Conservation (phyloP, 2,329 filamentous ascomycete genomes). For the Polytolypa hystricis region DNA sequence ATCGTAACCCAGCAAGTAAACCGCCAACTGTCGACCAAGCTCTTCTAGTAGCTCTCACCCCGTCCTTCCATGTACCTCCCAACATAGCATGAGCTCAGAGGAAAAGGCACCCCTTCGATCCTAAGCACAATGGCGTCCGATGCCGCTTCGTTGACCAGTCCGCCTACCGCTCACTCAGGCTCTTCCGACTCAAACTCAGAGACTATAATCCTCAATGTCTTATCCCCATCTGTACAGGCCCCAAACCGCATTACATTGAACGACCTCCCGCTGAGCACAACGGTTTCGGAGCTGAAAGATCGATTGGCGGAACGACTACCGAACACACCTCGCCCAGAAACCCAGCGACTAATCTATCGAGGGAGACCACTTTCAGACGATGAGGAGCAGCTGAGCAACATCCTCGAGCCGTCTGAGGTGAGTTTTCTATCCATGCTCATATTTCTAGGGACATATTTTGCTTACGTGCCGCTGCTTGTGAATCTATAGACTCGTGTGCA, state of each 20-base stretch:
- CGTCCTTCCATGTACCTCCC: no score
- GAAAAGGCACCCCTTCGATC: no score
- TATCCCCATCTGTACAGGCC: constrained; percentile 31
- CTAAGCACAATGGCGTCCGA: constrained; percentile 4
- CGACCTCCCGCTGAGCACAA: constrained; percentile 29
- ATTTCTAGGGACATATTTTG: not conserved
- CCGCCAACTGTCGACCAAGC: no score
- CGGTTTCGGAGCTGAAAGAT: constrained; percentile 42
- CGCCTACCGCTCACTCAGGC: not conserved
- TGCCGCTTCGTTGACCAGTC: not conserved
- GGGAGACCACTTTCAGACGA: constrained; percentile 43
- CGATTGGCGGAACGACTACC: constrained; percentile 41
- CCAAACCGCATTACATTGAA: constrained; percentile 28
- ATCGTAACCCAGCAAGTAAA: no score
- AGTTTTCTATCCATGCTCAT: constrained; percentile 15
- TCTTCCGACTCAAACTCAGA: constrained; percentile 4
- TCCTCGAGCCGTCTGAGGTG: constrained; percentile 43
- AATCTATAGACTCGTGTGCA: constrained; percentile 6
- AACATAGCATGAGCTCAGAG: no score
- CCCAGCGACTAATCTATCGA: constrained; percentile 48
- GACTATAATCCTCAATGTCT: constrained; percentile 26
- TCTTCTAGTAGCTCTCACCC: no score
- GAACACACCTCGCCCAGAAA: constrained; percentile 31
- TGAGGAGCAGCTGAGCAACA: constrained; percentile 35
- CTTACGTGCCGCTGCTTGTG: not conserved